A percentile compares a stretch with the other conserved stretches of the same genome.
Evolutionary conservation across 2,329 filamentous ascomycete genomes (phyloP).

Genomic region (Aureobasidium melanogenum): DNA sequence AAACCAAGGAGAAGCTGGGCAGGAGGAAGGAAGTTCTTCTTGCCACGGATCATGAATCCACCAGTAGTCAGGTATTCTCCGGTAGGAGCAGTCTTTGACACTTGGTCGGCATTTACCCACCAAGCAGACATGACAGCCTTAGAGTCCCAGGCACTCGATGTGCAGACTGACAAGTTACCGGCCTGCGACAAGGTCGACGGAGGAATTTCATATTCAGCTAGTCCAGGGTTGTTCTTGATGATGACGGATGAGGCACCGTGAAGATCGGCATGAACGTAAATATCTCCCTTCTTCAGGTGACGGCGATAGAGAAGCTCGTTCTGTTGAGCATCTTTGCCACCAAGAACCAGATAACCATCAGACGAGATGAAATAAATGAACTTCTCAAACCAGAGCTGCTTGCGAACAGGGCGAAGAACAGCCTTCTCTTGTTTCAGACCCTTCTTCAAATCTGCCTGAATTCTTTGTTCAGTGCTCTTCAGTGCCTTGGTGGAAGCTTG

Average conservation of each 20-base stretch:
- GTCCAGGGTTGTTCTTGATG: slow-evolving; percentile 76
- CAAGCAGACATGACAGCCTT: slow-evolving; percentile 93
- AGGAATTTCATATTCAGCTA: slow-evolving; percentile 76
- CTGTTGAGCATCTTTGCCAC: slow-evolving; percentile 76
- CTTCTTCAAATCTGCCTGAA: slow-evolving; percentile 75
- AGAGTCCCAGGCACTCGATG: slow-evolving; percentile 87
- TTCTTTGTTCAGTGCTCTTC: slow-evolving; percentile 84
- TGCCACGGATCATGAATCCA: slow-evolving; percentile 70
- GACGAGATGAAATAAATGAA: slow-evolving; percentile 93
- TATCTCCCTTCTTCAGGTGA: slow-evolving; percentile 78
- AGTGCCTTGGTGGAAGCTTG: slow-evolving; percentile 74
- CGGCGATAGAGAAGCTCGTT: slow-evolving; percentile 85
- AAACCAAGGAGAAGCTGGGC: slow-evolving; percentile 82
- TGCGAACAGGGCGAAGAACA: slow-evolving; percentile 70
- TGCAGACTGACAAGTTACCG: slow-evolving; percentile 72
- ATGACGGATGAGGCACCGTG: slow-evolving; percentile 76
- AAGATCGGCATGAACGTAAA: slow-evolving; percentile 86
- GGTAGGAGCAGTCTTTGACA: slow-evolving; percentile 71
- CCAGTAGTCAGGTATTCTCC: slow-evolving; percentile 75
- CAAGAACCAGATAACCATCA: slow-evolving; percentile 87
- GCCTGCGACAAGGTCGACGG: slow-evolving; percentile 88
- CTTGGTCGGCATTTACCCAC: slow-evolving; percentile 88
- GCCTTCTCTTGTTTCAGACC: slow-evolving; percentile 87
- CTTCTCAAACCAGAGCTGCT: slow-evolving; percentile 93
- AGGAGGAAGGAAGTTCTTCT: slow-evolving; percentile 86